Percentiles rank a stretch among this genome's conserved stretches.
These are phyloP conservation scores for Lumnitzera racemosa DNA, from an alignment of 345 rosid genomes.

Conservation along the genomic window DNA sequence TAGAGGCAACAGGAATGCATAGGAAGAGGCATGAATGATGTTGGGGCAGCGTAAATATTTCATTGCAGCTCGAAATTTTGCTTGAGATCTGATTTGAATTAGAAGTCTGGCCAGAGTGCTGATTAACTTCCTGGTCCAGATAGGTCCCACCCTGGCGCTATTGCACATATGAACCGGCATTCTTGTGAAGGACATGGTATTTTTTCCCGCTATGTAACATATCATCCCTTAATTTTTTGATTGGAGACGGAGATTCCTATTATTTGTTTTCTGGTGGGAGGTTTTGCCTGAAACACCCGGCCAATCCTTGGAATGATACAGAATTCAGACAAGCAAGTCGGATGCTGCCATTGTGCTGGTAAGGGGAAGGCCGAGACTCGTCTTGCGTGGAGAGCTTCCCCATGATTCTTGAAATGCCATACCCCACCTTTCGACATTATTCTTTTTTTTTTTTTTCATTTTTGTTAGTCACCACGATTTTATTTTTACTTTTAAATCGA, in stretches of 20 bases:
- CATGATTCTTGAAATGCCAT: no score
- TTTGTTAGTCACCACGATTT: conserved; percentile 18
- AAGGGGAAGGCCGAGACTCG: conserved; percentile 19
- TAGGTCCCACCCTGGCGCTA: no score
- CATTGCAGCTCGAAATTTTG: no score
- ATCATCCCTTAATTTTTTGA: conserved; percentile 21
- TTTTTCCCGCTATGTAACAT: conserved; percentile 42
- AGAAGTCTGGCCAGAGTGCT: no score
- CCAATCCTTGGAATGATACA: conserved; percentile 25
- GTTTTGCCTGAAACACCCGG: conserved; percentile 4
- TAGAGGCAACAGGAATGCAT: conserved; percentile 20
- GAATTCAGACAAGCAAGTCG: conserved; percentile 8
- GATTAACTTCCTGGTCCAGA: no score
- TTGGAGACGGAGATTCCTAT: conserved; percentile 24
- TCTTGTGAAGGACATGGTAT: conserved; percentile 17
- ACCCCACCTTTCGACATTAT: neutral
- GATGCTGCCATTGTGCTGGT: conserved; percentile 15
- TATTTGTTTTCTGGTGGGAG: conserved; percentile 14
- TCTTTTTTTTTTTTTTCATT: conserved; percentile 4
- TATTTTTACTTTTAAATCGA: conserved; percentile 11
- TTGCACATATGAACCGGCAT: no score
- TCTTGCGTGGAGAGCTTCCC: conserved; percentile 5
- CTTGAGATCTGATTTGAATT: no score
- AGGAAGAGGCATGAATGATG: conserved; percentile 18
- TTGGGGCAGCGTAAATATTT: conserved; percentile 15